Evolutionary conservation across 2,329 filamentous ascomycete species (phyloP).

Genomic region (Aspergillus aculeatinus): DNA sequence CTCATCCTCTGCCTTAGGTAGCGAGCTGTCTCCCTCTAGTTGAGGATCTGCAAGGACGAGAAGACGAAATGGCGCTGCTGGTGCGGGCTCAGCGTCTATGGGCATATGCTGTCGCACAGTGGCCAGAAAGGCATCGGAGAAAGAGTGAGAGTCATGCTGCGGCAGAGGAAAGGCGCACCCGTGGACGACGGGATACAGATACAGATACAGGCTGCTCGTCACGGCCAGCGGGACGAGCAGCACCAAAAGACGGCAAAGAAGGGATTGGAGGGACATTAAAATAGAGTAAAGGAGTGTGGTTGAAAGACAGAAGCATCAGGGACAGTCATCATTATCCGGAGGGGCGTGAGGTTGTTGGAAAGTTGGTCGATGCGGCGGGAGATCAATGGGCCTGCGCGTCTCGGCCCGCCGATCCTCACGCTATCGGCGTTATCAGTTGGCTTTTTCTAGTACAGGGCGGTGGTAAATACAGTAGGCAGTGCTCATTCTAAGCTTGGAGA

Average conservation of each 20-base stretch:
- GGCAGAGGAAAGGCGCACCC: constrained; percentile 74
- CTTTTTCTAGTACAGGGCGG: too few species aligned
- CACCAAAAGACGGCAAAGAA: constrained; percentile 48
- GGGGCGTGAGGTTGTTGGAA: not conserved
- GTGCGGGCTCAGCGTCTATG: constrained; percentile 14
- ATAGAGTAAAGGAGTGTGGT: not conserved
- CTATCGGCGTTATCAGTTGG: too few species aligned
- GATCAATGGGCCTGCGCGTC: not conserved
- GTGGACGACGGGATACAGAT: constrained; percentile 79
- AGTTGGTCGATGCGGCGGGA: not conserved
- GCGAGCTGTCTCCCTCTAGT: constrained; percentile 85
- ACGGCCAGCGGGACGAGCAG: constrained; percentile 66
- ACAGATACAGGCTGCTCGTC: constrained; percentile 72
- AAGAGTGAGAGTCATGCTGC: constrained; percentile 8
- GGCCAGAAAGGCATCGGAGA: constrained; percentile 28
- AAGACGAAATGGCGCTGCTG: constrained; percentile 68
- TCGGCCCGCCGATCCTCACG: not conserved
- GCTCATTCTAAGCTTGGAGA: too few species aligned
- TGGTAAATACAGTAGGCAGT: too few species aligned
- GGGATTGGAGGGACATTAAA: constrained; percentile 42
- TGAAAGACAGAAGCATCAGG: not conserved
- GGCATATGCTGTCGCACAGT: constrained; percentile 40
- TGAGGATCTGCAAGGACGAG: constrained; percentile 89
- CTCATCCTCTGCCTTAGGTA: constrained; percentile 56
- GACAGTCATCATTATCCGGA: not conserved